Base-by-base conservation (phyloP, 2,329 filamentous ascomycete genomes). In the Cladosporium sp. region DNA sequence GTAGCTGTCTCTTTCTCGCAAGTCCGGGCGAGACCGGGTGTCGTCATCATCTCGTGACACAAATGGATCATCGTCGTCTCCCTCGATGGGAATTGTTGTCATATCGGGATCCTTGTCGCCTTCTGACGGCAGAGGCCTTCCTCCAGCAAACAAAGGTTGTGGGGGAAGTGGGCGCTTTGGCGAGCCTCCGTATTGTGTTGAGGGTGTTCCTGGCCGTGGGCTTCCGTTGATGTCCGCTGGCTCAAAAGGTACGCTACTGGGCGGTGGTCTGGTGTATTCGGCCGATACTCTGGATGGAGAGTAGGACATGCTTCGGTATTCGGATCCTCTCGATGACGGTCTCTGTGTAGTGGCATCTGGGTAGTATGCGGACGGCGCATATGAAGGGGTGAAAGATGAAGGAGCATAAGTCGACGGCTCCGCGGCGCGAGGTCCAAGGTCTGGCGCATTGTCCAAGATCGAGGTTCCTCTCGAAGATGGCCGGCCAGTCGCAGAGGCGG, bases 191-290 rank as follows among this genome's bases (percentile, higher is more conserved):
- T 97, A 96, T 66, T 84, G 80, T 2, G 89, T 92, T 1, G 90
- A 90, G 1, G 92, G 90, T 0, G 92, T 96, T 4, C 92, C 92
- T 1, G 93, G 92, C 52, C 93, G 77, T 6, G 93, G 91, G 55
- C 83, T 91, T 43, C 93, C 93, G 63, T 97, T 92, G 53, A 97
- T 71, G 60, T 96, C 91, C 18, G 85, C 79, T 0, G 90, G 89
- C 68, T 97, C 93, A 68, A 93, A 97, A 4, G 83, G 78, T 19
- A 85, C 74, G 57, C 77, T 83, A 1, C 84, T 81, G 1, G 88
- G 81, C 2, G 89, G 85, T 7, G 88, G 86, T 45, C 88, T 80
- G 22, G 79, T 69, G 69, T 87, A 89, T 54, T 91, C 88, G 27
- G 73, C 72, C 3, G 75, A 75, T 18, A 65, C 72, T 57, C 72